Conservation (phyloP, 768 basidiomycete species). For the Phylloporus sp. region DNA sequence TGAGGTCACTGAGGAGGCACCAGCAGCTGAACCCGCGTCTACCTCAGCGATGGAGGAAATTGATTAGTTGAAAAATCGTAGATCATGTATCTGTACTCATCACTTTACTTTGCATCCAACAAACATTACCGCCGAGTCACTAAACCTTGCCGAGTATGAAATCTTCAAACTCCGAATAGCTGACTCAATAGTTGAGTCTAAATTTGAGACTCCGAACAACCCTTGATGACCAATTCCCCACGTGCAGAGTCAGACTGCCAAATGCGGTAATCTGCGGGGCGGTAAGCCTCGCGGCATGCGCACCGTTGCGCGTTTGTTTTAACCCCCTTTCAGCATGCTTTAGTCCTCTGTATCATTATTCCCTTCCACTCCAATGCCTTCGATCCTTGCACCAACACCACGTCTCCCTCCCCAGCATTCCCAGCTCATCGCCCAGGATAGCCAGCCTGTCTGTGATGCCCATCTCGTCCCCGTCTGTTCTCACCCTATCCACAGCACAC, state of each 20-base stretch:
- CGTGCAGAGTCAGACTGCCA: slow-evolving; percentile 28
- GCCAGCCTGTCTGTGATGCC: slow-evolving; percentile 4
- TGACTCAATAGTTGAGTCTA: too few relatives aligned
- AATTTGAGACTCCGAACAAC: too few relatives aligned
- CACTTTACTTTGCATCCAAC: slow-evolving; percentile 22
- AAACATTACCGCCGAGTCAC: slow-evolving; percentile 11
- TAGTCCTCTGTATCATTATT: slow-evolving; percentile 36
- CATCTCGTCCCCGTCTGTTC: slow-evolving; percentile 2
- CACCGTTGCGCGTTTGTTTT: slow-evolving; percentile 14
- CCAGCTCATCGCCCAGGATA: slow-evolving; percentile 8
- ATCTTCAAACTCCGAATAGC: too few relatives aligned
- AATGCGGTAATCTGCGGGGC: slow-evolving; percentile 15
- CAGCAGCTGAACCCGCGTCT: slow-evolving; percentile 58
- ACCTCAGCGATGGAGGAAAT: slow-evolving; percentile 97
- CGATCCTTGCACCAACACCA: slow-evolving; percentile 42
- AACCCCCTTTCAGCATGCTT: slow-evolving; percentile 27
- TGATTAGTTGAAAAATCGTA: slow-evolving; percentile 47
- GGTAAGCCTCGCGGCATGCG: slow-evolving; percentile 23
- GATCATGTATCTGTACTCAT: slow-evolving; percentile 25
- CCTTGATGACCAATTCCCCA: too few relatives aligned
- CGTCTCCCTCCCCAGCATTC: slow-evolving; percentile 27
- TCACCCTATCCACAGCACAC: slow-evolving; percentile 19
- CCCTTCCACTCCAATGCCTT: slow-evolving; percentile 29
- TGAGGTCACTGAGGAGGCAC: slow-evolving; percentile 40
- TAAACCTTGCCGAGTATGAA: too few relatives aligned